phyloP scores from a whole-genome alignment of 2,329 filamentous ascomycete species.

The Diaporthe batatas region DNA sequence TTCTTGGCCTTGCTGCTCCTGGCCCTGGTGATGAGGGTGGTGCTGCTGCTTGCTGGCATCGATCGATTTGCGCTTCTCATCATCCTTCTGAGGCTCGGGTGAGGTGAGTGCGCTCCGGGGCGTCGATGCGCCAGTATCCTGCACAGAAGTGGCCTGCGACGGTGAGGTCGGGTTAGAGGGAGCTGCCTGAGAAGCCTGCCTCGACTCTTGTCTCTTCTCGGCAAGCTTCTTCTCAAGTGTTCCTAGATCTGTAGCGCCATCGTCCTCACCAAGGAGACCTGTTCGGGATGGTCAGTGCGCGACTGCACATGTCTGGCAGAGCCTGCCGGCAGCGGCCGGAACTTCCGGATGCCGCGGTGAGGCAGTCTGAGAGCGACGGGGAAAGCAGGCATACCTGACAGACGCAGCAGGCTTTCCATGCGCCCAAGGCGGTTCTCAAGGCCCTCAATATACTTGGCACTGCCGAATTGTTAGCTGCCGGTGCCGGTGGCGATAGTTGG shows the following conservation, averaged over 20 bases:
- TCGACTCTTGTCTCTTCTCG: constrained; percentile 68
- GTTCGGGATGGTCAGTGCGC: constrained; percentile 34
- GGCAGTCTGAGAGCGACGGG: not conserved
- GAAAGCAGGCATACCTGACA: constrained; percentile 72
- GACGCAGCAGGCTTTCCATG: constrained; percentile 91
- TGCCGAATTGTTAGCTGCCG: constrained; percentile 52
- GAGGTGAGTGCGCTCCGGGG: constrained; percentile 69
- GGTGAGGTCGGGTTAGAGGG: constrained; percentile 66
- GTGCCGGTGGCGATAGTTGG: not conserved
- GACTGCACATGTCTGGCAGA: constrained; percentile 46
- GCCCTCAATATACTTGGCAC: constrained; percentile 97
- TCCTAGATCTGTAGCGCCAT: constrained; percentile 88
- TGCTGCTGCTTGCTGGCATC: constrained; percentile 45
- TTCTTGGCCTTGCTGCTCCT: constrained; percentile 55
- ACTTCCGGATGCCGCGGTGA: constrained; percentile 8
- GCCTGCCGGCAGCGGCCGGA: constrained; percentile 26
- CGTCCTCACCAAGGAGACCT: constrained; percentile 87
- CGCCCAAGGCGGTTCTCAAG: constrained; percentile 94
- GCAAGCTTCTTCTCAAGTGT: constrained; percentile 83
- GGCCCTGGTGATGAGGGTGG: not conserved
- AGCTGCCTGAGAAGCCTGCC: constrained; percentile 61
- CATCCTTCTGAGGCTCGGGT: constrained; percentile 59
- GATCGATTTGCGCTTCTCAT: constrained; percentile 53
- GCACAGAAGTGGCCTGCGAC: constrained; percentile 59
- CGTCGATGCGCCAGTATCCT: constrained; percentile 59